Base-by-base conservation (phyloP, 1,139 yeast genomes). In the Lipomyces yarrowii region DNA sequence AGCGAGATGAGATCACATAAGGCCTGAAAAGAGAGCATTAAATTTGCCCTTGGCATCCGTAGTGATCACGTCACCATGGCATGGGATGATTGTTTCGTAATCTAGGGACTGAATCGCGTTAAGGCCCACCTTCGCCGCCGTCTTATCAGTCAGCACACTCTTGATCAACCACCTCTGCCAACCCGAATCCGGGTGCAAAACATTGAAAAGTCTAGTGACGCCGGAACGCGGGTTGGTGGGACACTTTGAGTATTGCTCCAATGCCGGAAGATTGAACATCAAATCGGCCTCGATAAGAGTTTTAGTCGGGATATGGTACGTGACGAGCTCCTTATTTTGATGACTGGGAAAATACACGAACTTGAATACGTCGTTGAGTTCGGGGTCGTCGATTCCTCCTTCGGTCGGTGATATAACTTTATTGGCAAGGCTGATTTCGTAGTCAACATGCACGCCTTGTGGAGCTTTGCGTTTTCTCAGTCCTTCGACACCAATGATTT, bases 51-150 rank as follows among this genome's bases (percentile, higher is more conserved):
- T 68, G 32, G 69, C 72, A 30, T 66, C 66, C 30, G 53, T n/a
- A 46, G 83, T 85, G 64, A 86, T 76, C 18, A 85, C 79, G 64
- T 83, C 83, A 7, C 90, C 91, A 72, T 87, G 91, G 69, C 88
- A 84, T 73, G 83, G 79, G 46, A 87, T 82, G 64, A 86, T 78
- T 26, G 79, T 77, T 30, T 83, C 80, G 69, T 86, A 83, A 59
- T 83, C 82, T 86, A 86, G 83, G 13, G 71, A 64, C 62, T 76
- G 70, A 59, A 86, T 77, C n/a, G 56, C 60, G 3, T 51, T 54
- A 23, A 66, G 21, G 3, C 62, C 64, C 39, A 18, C 26, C 52
- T 37, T 52, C 35, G 62, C 46, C 7, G 33, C 56, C 6, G 64
- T 42, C 56, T 53, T 53, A 23, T 61, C 64, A 21, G 7, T n/a